Evolutionary conservation across 805 yeast genomes (phyloP).

Genomic region (Lipomyces anomalus): DNA sequence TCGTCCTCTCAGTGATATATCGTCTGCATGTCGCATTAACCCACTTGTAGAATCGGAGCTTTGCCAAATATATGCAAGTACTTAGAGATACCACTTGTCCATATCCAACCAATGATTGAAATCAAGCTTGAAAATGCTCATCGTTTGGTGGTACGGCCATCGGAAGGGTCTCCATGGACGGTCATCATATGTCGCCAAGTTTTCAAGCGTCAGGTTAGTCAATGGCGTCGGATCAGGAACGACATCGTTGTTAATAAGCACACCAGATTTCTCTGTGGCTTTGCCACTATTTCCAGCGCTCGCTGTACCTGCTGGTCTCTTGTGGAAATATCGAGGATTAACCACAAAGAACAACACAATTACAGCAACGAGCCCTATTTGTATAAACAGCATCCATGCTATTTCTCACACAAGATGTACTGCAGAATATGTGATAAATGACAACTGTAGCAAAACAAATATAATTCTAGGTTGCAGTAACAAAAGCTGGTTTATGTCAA

Average conservation of each 20-base stretch:
- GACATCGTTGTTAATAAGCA: constrained; percentile 3
- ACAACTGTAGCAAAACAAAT: too few species aligned
- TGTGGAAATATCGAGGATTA: too few species aligned
- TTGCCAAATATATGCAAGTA: not conserved
- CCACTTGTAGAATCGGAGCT: not conserved
- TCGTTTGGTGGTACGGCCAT: constrained; percentile 76
- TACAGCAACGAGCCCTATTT: too few species aligned
- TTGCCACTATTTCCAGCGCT: too few species aligned
- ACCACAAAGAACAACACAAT: too few species aligned
- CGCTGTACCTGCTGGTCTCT: too few species aligned
- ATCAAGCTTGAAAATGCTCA: constrained; percentile 68
- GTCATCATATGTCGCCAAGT: constrained; percentile 59
- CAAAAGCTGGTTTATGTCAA: too few species aligned
- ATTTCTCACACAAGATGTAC: too few species aligned
- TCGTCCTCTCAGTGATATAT: constrained; percentile 56
- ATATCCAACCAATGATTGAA: constrained; percentile 72
- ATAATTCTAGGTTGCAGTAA: too few species aligned
- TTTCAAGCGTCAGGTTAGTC: constrained; percentile 56
- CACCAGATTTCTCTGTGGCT: too few species aligned
- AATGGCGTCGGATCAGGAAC: constrained; percentile 51
- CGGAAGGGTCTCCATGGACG: constrained; percentile 79
- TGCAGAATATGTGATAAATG: too few species aligned
- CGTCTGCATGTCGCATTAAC: constrained; percentile 35
- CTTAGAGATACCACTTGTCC: constrained; percentile 56
- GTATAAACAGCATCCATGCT: too few species aligned